Evolutionary conservation across 805 yeast genomes (phyloP).

Genomic region (Spathaspora hagerdaliae): DNA sequence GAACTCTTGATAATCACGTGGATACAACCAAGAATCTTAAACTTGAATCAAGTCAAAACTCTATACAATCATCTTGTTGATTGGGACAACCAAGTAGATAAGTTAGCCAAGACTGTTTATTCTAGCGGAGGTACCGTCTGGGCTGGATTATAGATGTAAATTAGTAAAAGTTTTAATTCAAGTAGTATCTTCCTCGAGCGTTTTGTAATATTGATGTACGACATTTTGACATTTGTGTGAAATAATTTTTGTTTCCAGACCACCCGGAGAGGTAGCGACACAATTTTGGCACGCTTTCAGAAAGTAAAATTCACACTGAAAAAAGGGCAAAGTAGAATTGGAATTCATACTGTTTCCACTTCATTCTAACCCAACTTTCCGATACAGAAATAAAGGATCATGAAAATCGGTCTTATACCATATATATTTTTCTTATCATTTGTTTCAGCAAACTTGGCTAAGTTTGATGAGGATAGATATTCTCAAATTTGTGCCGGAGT

Average conservation of each 20-base stretch:
- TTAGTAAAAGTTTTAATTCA: no score
- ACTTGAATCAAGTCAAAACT: constrained; percentile 67
- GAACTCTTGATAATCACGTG: constrained; percentile 78
- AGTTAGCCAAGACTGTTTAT: constrained; percentile 43
- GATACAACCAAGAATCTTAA: constrained; percentile 95
- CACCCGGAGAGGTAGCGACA: no score
- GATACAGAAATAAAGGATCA: neutral
- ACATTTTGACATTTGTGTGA: no score
- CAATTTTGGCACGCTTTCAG: no score
- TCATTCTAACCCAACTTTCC: neutral
- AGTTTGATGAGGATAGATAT: constrained; percentile 41
- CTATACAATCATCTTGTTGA: constrained; percentile 69
- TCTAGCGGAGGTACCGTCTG: constrained; percentile 39
- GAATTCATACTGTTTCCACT: neutral
- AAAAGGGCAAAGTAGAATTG: no score
- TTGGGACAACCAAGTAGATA: constrained; percentile 77
- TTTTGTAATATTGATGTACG: no score
- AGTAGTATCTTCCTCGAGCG: no score
- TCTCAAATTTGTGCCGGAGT: constrained; percentile 85
- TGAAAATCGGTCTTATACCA: neutral
- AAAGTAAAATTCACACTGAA: no score
- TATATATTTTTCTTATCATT: constrained; percentile 1
- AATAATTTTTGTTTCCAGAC: no score
- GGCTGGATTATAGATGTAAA: constrained; percentile 25
- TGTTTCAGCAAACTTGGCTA: constrained; percentile 40